Base-by-base conservation (phyloP, 441 rosid species). In the Kokia cookei region DNA sequence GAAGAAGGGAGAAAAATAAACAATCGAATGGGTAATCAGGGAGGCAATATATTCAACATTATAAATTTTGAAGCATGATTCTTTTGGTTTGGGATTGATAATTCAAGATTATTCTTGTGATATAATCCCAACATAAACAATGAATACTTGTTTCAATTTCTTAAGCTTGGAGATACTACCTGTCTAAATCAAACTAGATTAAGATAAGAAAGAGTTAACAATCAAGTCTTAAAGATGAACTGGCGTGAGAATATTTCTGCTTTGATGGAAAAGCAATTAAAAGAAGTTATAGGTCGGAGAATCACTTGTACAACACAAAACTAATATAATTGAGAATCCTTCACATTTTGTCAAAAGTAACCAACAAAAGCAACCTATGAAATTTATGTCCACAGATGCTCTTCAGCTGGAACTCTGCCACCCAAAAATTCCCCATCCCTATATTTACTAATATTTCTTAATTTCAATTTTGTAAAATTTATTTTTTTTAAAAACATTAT, bases 301-400 rank as follows among this genome's bases (percentile, higher is more conserved):
- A 58, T 26, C 35, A 58, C 37, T 58, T 58, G 62, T 12, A 12
- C n/a, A 58, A 11, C 62, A 58, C 62, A 58, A 11, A 58, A 27
- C 13, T 26, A 17, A 6, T 54, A 54, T 26, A 26, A 59, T 26
- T 62, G 76, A 72, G 57, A 35, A 59, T 50, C 48, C 7, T 64
- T 60, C n/a, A 61, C 63, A 59, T 26, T 59, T 59, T 26, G 37
- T 59, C 63, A 59, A 58, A 59, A 24, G 61, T 19, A 53, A 42
- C 50, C 43, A 19, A 48, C 57, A 51, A 75, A 48, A 1, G 73
- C 43, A 71, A 35, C 84, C 73, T 45, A 2, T 79, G 12, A 68
- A 13, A 55, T 64, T 9, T 19, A 48, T 51, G 43, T 67, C 12
- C 12, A 45, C 50, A 74, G 50, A 84, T 84, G 82, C 83, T 77